Evolutionary conservation across 164 flowering plant genomes (phyloP).

Genomic region (Magnolia kwangsiensis): DNA sequence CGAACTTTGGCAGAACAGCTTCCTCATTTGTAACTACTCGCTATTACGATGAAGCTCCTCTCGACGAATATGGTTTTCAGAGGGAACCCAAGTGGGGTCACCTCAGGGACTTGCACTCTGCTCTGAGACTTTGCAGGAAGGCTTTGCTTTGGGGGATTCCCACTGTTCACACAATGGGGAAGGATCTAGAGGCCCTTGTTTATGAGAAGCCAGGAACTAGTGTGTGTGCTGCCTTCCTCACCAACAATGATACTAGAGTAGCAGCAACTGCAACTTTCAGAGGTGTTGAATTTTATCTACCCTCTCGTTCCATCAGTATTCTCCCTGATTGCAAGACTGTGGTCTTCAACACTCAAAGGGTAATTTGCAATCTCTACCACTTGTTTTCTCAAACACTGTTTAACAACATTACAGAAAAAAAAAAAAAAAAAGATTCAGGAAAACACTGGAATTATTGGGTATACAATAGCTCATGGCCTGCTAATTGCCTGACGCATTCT

Average conservation of each 20-base stretch:
- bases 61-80: conserved; percentile 70
- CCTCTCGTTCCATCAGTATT: conserved; percentile 79
- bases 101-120: conserved; percentile 76
- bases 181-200: conserved; percentile 36
- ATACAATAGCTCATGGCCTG: not conserved
- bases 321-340: conserved; percentile 95
- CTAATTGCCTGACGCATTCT: not conserved
- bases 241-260: conserved; percentile 46
- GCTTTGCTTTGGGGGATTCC: conserved; percentile 59
- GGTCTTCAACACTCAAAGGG: conserved; percentile 65
- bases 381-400: no score
- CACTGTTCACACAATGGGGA: conserved; percentile 20
- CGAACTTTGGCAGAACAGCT: conserved; percentile 66
- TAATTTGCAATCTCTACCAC: conserved; percentile 17
- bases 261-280: conserved; percentile 43
- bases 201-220: conserved; percentile 38
- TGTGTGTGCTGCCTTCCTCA: conserved; percentile 74
- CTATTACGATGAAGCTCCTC: conserved; percentile 85
- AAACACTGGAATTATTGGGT: not conserved
- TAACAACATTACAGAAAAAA: no score
- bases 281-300: conserved; percentile 47
- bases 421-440: not conserved
- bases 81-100: conserved; percentile 87
- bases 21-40: conserved; percentile 61
- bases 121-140: conserved; percentile 64